Evolutionary conservation across 2,329 filamentous ascomycete genomes (phyloP), one percentile per base, ranked within the genome.

Genomic region (Paraphaeosphaeria minitans): DNA sequence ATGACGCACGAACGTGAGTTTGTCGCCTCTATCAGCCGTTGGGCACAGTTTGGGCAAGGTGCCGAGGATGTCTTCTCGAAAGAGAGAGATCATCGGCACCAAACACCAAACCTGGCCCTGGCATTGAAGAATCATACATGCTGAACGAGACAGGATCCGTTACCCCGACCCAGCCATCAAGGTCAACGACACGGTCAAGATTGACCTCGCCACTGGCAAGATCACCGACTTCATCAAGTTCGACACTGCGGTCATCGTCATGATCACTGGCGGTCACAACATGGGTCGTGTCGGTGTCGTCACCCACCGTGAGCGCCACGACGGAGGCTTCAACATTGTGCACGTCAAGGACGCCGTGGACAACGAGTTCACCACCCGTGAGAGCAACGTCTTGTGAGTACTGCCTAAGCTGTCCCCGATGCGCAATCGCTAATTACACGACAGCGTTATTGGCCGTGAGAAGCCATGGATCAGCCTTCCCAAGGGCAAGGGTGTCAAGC

Each of bases 1-100:
- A 99, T 92, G 95, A 99, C 95, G 95, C 95, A 85, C 91, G 95
- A 93, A 99, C 95, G 94, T 99, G 87, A 97, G 94, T 98, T 90
- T 87, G 90, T 87, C 84, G 91, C 90, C 92, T 97, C 93, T 95
- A 93, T 97, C 94, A 97, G 94, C 89, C 94, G 94, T 97, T 97
- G 94, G 92, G 94, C 72, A 73, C 62, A 74, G 74, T 74, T 74
- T 77, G 73, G 74, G 73, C 73, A 72, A 72, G 72, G 68, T 74
- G 69, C 60, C 57, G 67, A 72, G 71, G 69, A 31, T 12, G 2
- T 31, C 29, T 31, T 31, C 29, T 12, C 29, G 29, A 31, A 31
- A 31, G 29, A 31, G 66, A 61, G 66, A 10, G 2, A 72, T 66
- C 67, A 72, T 58, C 60, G 60, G 57, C 94, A 93, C 96, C 93